These are phyloP conservation scores for Toxicodendron radicans DNA, from an alignment of 345 rosid species.

Conservation along the genomic window DNA sequence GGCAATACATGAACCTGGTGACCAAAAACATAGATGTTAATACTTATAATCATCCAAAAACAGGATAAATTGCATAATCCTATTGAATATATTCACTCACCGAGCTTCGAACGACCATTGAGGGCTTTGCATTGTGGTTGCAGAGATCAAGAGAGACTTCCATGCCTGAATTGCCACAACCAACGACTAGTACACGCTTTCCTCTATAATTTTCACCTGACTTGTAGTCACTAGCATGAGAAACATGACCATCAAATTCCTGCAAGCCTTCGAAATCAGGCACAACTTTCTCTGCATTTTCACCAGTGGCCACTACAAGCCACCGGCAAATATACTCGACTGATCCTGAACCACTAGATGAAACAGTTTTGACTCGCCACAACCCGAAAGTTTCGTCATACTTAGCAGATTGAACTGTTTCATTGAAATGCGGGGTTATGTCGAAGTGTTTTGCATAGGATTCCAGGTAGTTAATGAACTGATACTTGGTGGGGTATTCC, in stretches of 20 bases:
- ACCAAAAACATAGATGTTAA: slow-evolving; percentile 7
- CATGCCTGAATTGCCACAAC: slow-evolving; percentile 96
- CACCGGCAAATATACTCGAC: slow-evolving; percentile 75
- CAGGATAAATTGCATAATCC: not conserved
- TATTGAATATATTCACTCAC: slow-evolving; percentile 41
- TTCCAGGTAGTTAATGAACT: slow-evolving; percentile 72
- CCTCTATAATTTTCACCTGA: slow-evolving; percentile 62
- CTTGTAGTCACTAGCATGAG: slow-evolving; percentile 77
- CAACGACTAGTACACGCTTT: slow-evolving; percentile 69
- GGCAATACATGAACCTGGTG: slow-evolving; percentile 88
- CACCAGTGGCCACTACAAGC: slow-evolving; percentile 91
- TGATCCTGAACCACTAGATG: slow-evolving; percentile 32
- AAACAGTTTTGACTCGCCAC: slow-evolving; percentile 68
- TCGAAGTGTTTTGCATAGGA: slow-evolving; percentile 61
- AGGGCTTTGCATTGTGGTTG: slow-evolving; percentile 66
- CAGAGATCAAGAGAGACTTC: slow-evolving; percentile 84
- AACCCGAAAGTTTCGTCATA: slow-evolving; percentile 63
- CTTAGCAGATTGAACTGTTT: slow-evolving; percentile 69
- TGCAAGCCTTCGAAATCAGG: slow-evolving; percentile 74
- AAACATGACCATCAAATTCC: slow-evolving; percentile 58
- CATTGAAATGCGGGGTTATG: slow-evolving; percentile 62
- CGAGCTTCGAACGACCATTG: slow-evolving; percentile 81
- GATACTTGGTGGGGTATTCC: slow-evolving; percentile 71
- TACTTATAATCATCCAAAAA: too few relatives aligned
- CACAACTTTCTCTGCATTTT: slow-evolving; percentile 77